Conservation (phyloP, 1,284 basidiomycete genomes). For the Coniferiporia sulphurascens region DNA sequence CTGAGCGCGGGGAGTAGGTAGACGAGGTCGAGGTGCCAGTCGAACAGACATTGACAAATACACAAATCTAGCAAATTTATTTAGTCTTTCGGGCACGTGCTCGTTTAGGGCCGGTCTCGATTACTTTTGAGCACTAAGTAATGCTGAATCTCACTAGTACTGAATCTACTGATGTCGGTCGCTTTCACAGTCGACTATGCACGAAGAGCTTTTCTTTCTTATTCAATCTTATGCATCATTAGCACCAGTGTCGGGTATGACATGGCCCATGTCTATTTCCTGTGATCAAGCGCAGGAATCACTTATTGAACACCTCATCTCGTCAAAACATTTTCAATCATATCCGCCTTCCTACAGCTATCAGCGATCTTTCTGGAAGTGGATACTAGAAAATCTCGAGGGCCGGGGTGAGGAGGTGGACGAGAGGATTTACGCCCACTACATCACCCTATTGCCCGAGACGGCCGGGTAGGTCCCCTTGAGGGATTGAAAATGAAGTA, state of each 20-base stretch:
- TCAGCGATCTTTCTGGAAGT: constrained; percentile 67
- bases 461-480: constrained; percentile 31
- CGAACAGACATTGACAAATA: constrained; percentile 9
- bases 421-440: constrained; percentile 55
- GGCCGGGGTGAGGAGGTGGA: constrained; percentile 51
- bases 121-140: background rate
- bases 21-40: constrained; percentile 9
- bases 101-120: constrained; percentile 8
- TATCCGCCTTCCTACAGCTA: constrained; percentile 62
- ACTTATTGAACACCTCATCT: constrained; percentile 46
- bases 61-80: background rate
- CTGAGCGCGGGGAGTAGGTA: background rate
- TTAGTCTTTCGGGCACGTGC: constrained; percentile 6
- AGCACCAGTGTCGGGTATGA: constrained; percentile 36
- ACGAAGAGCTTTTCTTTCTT: constrained; percentile 34
- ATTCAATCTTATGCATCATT: constrained; percentile 54
- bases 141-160: no score
- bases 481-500: background rate
- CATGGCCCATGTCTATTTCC: constrained; percentile 33
- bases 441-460: constrained; percentile 41
- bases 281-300: constrained; percentile 44
- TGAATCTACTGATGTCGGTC: no score
- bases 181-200: background rate
- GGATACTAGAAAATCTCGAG: constrained; percentile 54
- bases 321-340: constrained; percentile 43